Evolutionary conservation across 257 asterid species (phyloP), one percentile per base, ranked within the genome.

Genomic region (Jasminum sambac): DNA sequence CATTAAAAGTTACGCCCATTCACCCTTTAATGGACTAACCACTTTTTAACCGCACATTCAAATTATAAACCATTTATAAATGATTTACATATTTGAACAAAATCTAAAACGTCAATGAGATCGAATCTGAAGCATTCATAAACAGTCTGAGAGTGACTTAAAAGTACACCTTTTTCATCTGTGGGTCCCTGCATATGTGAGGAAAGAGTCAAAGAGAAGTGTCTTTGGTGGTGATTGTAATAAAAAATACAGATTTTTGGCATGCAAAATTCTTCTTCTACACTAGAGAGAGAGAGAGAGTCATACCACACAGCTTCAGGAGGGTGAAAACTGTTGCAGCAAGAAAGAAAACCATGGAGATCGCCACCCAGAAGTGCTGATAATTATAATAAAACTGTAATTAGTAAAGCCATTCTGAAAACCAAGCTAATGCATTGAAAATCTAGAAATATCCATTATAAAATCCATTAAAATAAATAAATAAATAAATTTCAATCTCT

Each of bases 301-400:
- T 74, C 72, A 78, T 81, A 92, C 99, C 97, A 80, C 84, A 89
- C 42, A 95, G 90, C 86, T 95, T 95, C 78, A 95, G 84, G 78
- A 91, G 90, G 73, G 99, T 95, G 86, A 95, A 92, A 69, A 95
- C 81, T 70, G 99, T 91, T 21, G 98, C 98, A 26, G 98, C 96
- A 68, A 92, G 72, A 82, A 95, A 92, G 94, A 95, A 91, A 73
- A 92, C 85, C 99, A 95, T 95, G 59, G 99, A 90, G 83, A 91
- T 88, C 9, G 99, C 98, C 38, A 95, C 99, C 99, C 98, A 95
- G 78, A 95, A 95, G 81, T 92, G 99, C 99, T 95, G 85, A 69
- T 25, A 86, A 69, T 25, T 74, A 74, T 50, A 76, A 76, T 52
- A 81, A 71, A 71, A 64, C 39, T 48, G 40, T 73, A 70, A 72